Conservation (phyloP, 352 stramenopile species). For the Globisporangium iwayamae region DNA sequence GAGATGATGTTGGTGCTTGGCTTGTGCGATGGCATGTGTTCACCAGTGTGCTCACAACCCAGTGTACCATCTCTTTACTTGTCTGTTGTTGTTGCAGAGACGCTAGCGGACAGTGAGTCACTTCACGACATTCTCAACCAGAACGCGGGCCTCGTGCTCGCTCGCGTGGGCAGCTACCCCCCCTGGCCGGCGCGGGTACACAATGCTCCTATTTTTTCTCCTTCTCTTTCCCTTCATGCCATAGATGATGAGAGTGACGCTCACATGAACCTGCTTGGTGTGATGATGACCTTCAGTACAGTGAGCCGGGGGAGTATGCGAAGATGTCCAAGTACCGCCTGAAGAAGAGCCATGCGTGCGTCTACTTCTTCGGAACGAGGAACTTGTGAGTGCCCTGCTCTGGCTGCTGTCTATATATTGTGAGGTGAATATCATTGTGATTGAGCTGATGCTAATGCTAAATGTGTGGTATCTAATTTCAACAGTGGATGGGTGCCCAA, state of each 20-base stretch:
- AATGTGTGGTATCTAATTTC: not conserved
- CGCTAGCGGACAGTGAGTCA: conserved; percentile 53
- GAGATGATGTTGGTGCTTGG: not conserved
- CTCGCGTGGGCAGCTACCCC: conserved; percentile 74
- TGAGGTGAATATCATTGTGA: not conserved
- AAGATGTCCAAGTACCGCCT: conserved; percentile 74
- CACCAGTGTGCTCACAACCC: not conserved
- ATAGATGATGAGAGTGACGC: not conserved
- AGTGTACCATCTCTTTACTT: not conserved
- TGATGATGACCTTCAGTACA: conserved; percentile 45
- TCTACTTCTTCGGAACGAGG: conserved; percentile 85
- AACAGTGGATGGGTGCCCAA: conserved; percentile 75
- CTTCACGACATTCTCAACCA: conserved; percentile 73
- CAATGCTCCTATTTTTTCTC: not conserved
- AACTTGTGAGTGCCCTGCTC: conserved; percentile 69
- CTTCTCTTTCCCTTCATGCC: not conserved
- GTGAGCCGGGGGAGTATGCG: conserved; percentile 75
- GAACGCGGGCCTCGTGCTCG: conserved; percentile 72
- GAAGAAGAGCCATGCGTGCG: conserved; percentile 75
- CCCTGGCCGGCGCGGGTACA: conserved; percentile 78
- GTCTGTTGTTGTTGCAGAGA: conserved; percentile 32
- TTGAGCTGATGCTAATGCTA: not conserved
- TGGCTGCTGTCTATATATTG: not conserved
- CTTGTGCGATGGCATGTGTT: not conserved
- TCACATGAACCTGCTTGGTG: not conserved